Percentiles rank a stretch among this genome's conserved stretches.
These are phyloP conservation scores for Phaeosphaeriaceae sp. DNA, from an alignment of 2,329 filamentous ascomycete species.

Conservation along the genomic window DNA sequence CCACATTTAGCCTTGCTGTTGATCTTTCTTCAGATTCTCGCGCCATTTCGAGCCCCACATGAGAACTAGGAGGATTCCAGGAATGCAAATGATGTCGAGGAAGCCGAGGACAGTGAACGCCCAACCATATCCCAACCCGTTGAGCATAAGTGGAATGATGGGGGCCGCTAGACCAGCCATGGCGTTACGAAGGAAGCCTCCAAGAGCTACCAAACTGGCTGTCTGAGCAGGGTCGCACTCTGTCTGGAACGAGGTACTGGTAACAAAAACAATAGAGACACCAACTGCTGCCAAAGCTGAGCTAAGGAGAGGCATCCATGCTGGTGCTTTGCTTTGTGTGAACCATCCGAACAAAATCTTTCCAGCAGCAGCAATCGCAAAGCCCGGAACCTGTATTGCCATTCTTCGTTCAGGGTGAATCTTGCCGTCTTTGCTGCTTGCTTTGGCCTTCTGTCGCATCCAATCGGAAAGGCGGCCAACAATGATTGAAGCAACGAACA, in stretches of 20 bases:
- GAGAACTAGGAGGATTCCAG: constrained; percentile 29
- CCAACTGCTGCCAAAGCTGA: constrained; percentile 48
- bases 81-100: constrained; percentile 39
- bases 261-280: constrained; percentile 50
- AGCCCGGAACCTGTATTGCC: constrained; percentile 50
- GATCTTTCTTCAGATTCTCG: constrained; percentile 22
- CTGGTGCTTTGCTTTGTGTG: constrained; percentile 30
- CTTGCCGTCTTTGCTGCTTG: constrained; percentile 28
- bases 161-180: constrained; percentile 50
- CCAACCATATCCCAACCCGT: constrained; percentile 49
- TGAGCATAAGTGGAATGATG: constrained; percentile 44
- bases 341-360: constrained; percentile 54
- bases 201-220: constrained; percentile 51
- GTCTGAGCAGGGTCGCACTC: constrained; percentile 50
- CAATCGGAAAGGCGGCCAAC: constrained; percentile 51
- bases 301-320: constrained; percentile 22
- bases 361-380: constrained; percentile 47
- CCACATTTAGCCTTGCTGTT: constrained; percentile 14
- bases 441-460: constrained; percentile 35
- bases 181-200: constrained; percentile 50
- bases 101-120: constrained; percentile 50
- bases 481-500: constrained; percentile 46
- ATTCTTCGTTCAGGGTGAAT: constrained; percentile 50
- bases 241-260: constrained; percentile 52
- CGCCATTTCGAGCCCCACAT: constrained; percentile 29